Evolutionary conservation across 805 yeast genomes (phyloP), one percentile per base, ranked within the genome.

Genomic region (Candida alai): DNA sequence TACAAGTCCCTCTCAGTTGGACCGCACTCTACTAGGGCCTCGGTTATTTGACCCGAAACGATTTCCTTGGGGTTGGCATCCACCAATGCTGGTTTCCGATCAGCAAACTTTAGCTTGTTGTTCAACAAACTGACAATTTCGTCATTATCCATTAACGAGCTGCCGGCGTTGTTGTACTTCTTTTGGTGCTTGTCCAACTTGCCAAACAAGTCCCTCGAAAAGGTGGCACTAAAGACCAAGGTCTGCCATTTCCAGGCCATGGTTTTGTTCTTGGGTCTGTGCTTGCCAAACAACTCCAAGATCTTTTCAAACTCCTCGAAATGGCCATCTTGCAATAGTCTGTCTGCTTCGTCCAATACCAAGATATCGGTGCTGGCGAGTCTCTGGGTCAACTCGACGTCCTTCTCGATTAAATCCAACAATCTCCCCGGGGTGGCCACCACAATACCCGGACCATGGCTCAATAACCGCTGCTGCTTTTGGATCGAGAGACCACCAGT

Each of bases 401-500:
- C 72, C 42, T 78, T 80, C 56, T 85, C 86, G 13, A 83, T 43
- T n/a, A 84, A 56, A 54, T 93, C 97, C 32, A 87, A 68, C 54
- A 85, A 78, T 44, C 98, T 76, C 23, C 98, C 98, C 0, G 98
- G 97, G 0, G 98, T 93, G 2, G 96, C 96, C 24, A 93, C 90
- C 10, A 93, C 62, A 13, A 93, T 74, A 9, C 78, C 86, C 1
- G 96, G 93, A 5, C 81, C 78, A 42, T 78, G 78, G 15, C 69
- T 65, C 34, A 93, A 63, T 38, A 84, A 58, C 54, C 98, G 74
- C 50, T 84, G 85, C 62, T 93, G 99, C 51, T 89, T 93, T 52
- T 86, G 96, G 43, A 89, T 83, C 1, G 97, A 83, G 23, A 93
- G 70, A 6, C 99, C 99, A 41, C 99, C 99, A 5, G 98, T 93